These are phyloP conservation scores for Irpex rosettiformis DNA, from an alignment of 1,284 basidiomycete species.

Conservation along the genomic window DNA sequence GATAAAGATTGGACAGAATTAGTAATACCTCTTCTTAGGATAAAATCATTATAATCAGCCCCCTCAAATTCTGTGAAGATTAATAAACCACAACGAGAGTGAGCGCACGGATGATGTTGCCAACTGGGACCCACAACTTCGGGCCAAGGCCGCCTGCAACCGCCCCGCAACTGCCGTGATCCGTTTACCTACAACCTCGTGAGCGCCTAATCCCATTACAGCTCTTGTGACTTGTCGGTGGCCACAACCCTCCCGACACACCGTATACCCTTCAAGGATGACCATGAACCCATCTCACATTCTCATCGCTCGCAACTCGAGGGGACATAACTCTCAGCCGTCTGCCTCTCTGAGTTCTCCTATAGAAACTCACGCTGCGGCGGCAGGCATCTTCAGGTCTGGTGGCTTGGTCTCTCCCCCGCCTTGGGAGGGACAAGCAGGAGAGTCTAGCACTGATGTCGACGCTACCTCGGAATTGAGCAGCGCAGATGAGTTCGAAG, in stretches of 20 bases:
- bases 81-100: too few relatives aligned
- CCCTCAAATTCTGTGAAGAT: too few relatives aligned
- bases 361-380: constrained; percentile 81
- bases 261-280: constrained; percentile 29
- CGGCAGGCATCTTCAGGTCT: constrained; percentile 75
- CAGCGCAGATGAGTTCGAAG: constrained; percentile 56
- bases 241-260: neutral
- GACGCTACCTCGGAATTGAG: constrained; percentile 65
- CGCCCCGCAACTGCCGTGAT: neutral
- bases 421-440: constrained; percentile 68
- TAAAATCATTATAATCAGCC: too few relatives aligned
- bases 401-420: constrained; percentile 55
- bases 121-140: neutral
- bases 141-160: neutral
- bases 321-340: constrained; percentile 53
- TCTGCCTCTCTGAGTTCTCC: constrained; percentile 77
- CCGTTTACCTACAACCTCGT: neutral
- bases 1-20: too few relatives aligned
- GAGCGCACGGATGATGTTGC: neutral
- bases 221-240: neutral
- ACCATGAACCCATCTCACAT: constrained; percentile 79
- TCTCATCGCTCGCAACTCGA: constrained; percentile 78
- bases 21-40: too few relatives aligned
- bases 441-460: constrained; percentile 46
- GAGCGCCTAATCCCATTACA: neutral